Conservation (phyloP, 306 rosid species). For the Sicyos baderoa region DNA sequence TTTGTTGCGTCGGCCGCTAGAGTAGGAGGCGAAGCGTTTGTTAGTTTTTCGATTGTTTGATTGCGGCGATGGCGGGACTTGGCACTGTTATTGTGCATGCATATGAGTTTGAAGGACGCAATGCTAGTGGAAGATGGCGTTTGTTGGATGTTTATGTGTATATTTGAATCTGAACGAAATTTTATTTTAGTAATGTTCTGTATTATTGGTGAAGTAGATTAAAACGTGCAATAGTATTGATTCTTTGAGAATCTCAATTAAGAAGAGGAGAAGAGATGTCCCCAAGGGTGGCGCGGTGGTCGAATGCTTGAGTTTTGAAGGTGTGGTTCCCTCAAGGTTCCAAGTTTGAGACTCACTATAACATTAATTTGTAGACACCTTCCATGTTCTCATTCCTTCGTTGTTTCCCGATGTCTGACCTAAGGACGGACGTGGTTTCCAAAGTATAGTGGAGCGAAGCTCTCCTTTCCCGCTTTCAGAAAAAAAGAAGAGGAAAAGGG, state of each 20-base stretch:
- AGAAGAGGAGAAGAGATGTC: too few relatives aligned
- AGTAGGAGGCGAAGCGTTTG: neutral
- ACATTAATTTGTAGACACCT: too few relatives aligned
- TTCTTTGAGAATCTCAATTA: neutral
- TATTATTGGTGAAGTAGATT: neutral
- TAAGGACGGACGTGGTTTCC: too few relatives aligned
- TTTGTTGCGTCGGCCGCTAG: neutral
- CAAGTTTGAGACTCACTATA: too few relatives aligned
- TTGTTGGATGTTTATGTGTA: neutral
- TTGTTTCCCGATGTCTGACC: too few relatives aligned
- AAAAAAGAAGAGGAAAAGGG: too few relatives aligned
- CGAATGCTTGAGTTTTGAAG: too few relatives aligned
- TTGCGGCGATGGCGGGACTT: neutral
- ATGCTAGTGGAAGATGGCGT: neutral
- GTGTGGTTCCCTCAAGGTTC: too few relatives aligned
- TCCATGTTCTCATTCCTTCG: too few relatives aligned
- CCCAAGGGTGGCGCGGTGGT: too few relatives aligned
- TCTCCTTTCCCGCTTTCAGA: too few relatives aligned
- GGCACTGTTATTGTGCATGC: neutral
- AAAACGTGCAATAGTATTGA: neutral
- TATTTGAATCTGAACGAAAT: neutral
- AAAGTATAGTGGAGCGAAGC: too few relatives aligned
- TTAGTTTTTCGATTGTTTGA: neutral
- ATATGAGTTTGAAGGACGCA: neutral
- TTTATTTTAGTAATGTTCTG: neutral